phyloP scores from a whole-genome alignment of 1,139 yeast genomes.

The Geotrichum europaeum region DNA sequence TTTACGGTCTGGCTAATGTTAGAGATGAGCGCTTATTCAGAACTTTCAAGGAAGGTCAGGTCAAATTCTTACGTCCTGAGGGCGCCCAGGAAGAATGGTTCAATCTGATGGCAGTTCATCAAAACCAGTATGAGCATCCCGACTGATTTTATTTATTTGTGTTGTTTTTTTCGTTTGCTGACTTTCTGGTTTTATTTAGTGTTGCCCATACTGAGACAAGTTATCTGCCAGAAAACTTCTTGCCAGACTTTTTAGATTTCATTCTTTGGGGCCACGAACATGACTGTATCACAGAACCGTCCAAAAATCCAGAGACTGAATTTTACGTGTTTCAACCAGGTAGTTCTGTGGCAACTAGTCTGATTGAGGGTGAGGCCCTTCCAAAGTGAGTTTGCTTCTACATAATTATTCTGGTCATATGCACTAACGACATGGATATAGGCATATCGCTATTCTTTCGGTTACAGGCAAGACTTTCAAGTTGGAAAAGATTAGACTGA shows the following conservation, averaged over 20 bases:
- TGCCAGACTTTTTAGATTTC: constrained; percentile 76
- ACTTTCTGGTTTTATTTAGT: constrained; percentile 27
- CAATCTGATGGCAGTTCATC: constrained; percentile 85
- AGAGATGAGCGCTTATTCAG: constrained; percentile 84
- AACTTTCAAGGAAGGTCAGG: constrained; percentile 74
- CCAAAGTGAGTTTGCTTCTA: constrained; percentile 44
- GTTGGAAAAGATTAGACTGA: constrained; percentile 59
- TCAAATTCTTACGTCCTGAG: constrained; percentile 69
- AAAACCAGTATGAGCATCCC: constrained; percentile 45
- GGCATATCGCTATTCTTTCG: constrained; percentile 55
- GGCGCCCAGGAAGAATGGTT: constrained; percentile 59
- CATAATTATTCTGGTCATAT: background rate
- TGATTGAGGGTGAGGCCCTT: constrained; percentile 77
- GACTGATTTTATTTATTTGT: background rate
- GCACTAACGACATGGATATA: background rate
- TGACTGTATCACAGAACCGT: constrained; percentile 76
- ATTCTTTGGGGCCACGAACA: constrained; percentile 98
- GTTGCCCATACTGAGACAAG: constrained; percentile 74
- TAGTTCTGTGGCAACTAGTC: constrained; percentile 86
- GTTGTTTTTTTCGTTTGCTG: constrained; percentile 22
- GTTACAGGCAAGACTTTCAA: constrained; percentile 55
- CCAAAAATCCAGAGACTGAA: constrained; percentile 56
- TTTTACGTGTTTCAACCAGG: constrained; percentile 90
- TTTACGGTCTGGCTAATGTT: constrained; percentile 84
- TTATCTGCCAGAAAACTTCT: constrained; percentile 73